Percentiles rank a stretch among this genome's conserved stretches.
Conservation (phyloP, 441 rosid genomes). For the Erodium texanum region DNA sequence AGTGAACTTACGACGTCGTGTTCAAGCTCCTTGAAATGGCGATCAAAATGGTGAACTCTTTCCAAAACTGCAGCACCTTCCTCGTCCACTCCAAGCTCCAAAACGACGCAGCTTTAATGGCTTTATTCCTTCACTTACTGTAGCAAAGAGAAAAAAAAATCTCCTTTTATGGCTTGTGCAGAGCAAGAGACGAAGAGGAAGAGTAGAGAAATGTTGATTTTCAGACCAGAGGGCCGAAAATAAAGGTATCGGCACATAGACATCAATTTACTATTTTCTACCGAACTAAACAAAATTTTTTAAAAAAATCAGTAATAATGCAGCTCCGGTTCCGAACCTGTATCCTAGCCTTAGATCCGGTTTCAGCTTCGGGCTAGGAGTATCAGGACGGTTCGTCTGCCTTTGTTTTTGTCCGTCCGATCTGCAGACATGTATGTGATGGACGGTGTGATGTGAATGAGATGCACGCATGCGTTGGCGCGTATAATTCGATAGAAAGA, state of each 20-base stretch:
- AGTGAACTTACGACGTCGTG: neutral
- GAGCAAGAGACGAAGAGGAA: neutral
- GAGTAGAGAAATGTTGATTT: neutral
- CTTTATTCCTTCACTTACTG: neutral
- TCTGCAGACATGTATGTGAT: neutral
- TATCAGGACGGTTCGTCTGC: neutral
- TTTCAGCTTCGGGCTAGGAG: neutral
- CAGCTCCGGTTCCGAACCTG: neutral
- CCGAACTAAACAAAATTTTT: no score
- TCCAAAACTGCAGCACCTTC: neutral
- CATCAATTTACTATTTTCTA: neutral
- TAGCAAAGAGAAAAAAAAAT: neutral
- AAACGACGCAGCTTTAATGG: slow-evolving; percentile 5
- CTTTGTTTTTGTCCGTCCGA: neutral
- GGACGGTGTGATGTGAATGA: neutral
- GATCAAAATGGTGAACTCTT: neutral
- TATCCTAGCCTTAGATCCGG: neutral
- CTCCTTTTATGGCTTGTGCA: neutral
- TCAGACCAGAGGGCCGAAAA: slow-evolving; percentile 2
- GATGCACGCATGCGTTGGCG: neutral
- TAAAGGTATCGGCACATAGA: neutral
- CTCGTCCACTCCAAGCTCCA: slow-evolving; percentile 1
- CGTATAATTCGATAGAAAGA: neutral
- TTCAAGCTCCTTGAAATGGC: neutral
- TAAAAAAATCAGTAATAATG: neutral